These are phyloP conservation scores for Apiospora koreana DNA, from an alignment of 2,329 filamentous ascomycete species.

Conservation along the genomic window DNA sequence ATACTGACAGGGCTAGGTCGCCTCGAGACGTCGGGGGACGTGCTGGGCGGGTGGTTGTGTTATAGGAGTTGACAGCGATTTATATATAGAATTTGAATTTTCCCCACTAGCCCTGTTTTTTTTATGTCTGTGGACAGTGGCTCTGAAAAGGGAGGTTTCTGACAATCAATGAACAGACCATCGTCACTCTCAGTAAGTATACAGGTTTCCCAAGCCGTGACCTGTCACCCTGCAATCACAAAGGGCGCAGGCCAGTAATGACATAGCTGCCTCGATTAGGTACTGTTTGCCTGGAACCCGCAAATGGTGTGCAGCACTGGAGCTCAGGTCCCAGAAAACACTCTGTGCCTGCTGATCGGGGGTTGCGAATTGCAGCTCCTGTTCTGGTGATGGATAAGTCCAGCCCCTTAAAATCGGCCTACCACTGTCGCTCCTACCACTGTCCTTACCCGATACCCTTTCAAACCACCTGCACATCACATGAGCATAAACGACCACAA, in stretches of 20 bases:
- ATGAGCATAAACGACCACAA: neutral
- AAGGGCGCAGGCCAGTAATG: neutral
- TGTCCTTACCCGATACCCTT: neutral
- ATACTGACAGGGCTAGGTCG: neutral
- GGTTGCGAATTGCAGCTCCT: neutral
- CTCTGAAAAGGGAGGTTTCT: no score
- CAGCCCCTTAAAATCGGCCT: neutral
- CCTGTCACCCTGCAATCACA: no score
- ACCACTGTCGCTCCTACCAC: neutral
- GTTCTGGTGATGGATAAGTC: neutral
- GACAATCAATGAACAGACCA: no score
- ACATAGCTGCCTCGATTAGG: neutral
- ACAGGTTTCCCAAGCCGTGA: no score
- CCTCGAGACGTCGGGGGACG: neutral
- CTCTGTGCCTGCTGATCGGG: neutral
- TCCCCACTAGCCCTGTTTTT: neutral
- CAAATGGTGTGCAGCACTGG: no score
- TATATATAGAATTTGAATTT: neutral
- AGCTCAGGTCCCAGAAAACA: neutral
- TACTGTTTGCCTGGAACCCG: neutral
- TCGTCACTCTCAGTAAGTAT: no score
- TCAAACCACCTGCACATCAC: neutral
- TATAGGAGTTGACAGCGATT: neutral
- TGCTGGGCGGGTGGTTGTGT: neutral
- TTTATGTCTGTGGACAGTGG: neutral